A percentile compares a stretch with the other conserved stretches of the same genome.
Conservation (phyloP, 805 yeast genomes). For the Ogataea trehaloabstinens region DNA sequence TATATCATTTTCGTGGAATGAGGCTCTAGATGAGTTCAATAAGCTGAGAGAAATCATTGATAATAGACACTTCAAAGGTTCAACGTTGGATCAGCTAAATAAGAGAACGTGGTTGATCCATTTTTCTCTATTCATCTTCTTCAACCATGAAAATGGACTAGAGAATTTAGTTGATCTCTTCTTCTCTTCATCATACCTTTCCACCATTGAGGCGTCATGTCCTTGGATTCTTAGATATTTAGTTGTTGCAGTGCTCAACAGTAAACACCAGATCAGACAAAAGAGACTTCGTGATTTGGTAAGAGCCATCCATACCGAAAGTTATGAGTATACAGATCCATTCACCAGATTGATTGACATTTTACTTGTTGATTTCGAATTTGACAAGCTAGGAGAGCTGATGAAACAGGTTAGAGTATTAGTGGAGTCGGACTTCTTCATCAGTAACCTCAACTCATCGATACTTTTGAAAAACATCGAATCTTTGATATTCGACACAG, state of each 20-base stretch:
- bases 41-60: constrained; percentile 60
- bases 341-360: constrained; percentile 55
- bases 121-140: constrained; percentile 65
- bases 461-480: constrained; percentile 23
- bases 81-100: constrained; percentile 58
- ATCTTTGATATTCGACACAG: constrained; percentile 21
- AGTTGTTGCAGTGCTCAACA: constrained; percentile 54
- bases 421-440: constrained; percentile 57
- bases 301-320: constrained; percentile 57
- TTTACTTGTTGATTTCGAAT: constrained; percentile 57
- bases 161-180: constrained; percentile 57
- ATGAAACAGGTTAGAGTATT: constrained; percentile 47
- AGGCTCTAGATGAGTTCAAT: constrained; percentile 51
- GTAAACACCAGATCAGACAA: constrained; percentile 37
- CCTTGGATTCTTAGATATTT: constrained; percentile 71
- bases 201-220: constrained; percentile 67
- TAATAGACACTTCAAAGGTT: constrained; percentile 45
- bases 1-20: constrained; percentile 49
- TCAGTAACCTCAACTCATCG: constrained; percentile 39
- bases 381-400: constrained; percentile 49
- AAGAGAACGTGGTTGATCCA: constrained; percentile 68
- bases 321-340: constrained; percentile 65
- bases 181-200: constrained; percentile 56
- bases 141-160: constrained; percentile 49
- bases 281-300: constrained; percentile 58